Base-by-base conservation (phyloP, 2,329 filamentous ascomycete genomes). In the Ramularia endophylla region DNA sequence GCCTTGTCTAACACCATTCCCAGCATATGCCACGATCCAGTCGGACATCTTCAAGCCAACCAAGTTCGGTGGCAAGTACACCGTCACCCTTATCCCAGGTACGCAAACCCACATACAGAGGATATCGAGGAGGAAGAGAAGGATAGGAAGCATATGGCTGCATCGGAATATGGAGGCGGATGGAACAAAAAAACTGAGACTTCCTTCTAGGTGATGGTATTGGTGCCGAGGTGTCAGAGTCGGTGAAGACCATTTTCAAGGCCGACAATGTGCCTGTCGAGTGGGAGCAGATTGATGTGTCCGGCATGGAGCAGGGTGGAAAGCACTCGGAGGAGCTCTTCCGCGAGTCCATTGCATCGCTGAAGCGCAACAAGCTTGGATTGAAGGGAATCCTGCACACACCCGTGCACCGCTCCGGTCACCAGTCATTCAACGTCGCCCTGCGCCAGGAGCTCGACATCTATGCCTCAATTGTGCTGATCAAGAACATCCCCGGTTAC, bases 401-500 rank as follows among this genome's bases (percentile, higher is more conserved):
- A 18, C 92, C 92, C 55, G 86, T 98, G 65, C 87, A 89, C 74
- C 83, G 92, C 60, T 95, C 89, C 53, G 92, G 92, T 60, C 92
- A 98, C 78, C 87, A 94, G 73, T 94, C 87, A 57, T 98, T 98
- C 88, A 98, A 98, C 76, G 92, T 98, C 58, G 92, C 92, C 60
- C 83, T 98, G 68, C 88, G 92, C 62, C 92, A 98, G 76, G 92
- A 97, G 72, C 87, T 98, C 65, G 92, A 98, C 73, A 97, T 98
- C 70, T 98, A 97, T 74, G 92, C 92, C 66, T 94, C 87, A 55
- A 92, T 98, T 66, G 87, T 88, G 62, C 78, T 97, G 56, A 89
- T 98, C 78, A 97, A 97, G 84, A 98, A 98, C 78, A 97, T 98
- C 62, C 92, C 92, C 59, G 92, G 92, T 62, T 95, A 97, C 77